phyloP scores from a whole-genome alignment of 441 rosid genomes.

The Syzygium syzygioides region DNA sequence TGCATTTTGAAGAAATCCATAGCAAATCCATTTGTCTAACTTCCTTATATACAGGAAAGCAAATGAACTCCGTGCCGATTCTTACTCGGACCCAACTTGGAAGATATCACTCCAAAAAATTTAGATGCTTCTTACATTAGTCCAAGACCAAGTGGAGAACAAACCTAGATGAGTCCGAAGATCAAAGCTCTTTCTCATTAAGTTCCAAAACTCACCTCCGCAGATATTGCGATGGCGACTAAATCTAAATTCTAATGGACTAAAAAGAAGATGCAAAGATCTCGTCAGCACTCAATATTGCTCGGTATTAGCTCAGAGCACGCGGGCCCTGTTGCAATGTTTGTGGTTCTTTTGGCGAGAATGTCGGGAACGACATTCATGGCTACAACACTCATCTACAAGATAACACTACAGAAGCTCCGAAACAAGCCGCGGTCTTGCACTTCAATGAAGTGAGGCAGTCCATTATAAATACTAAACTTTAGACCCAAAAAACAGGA shows the following conservation, averaged over 20 bases:
- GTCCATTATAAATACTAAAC: neutral
- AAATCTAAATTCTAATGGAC: neutral
- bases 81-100: neutral
- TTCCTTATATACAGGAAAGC: neutral
- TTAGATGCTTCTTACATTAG: accelerated
- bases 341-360: neutral
- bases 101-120: neutral
- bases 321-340: neutral
- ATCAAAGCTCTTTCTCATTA: neutral
- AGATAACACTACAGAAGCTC: neutral
- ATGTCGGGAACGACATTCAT: neutral
- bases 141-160: neutral
- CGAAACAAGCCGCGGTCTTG: neutral
- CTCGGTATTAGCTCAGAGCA: neutral
- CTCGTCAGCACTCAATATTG: neutral
- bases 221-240: neutral
- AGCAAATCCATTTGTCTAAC: neutral
- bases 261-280: neutral
- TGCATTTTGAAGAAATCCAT: neutral
- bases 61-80: neutral
- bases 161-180: neutral
- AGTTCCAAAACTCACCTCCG: neutral
- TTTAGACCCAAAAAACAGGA: neutral
- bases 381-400: neutral
- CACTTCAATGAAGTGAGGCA: neutral